These are phyloP conservation scores for Saccharomyces eubayanus DNA, from an alignment of 805 yeast species.

Conservation along the genomic window DNA sequence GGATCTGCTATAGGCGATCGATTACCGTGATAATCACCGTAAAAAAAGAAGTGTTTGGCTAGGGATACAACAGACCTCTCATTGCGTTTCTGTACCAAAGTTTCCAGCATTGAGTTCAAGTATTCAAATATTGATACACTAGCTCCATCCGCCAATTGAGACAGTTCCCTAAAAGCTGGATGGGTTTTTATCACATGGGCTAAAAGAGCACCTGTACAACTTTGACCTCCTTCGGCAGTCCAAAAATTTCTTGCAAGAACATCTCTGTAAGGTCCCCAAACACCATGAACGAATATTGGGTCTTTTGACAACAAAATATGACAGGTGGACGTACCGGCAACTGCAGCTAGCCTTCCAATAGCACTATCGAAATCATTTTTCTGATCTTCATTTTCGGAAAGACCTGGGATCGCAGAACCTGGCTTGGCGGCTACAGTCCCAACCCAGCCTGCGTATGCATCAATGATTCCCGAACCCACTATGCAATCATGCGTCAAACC, in stretches of 20 bases:
- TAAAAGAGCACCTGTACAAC: conserved; percentile 89
- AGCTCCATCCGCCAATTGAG: conserved; percentile 57
- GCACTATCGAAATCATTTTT: conserved; percentile 47
- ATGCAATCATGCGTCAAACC: conserved; percentile 73
- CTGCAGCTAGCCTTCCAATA: conserved; percentile 87
- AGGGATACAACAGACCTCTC: conserved; percentile 69
- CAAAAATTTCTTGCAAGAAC: conserved; percentile 84
- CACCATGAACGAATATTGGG: conserved; percentile 88
- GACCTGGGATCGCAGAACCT: conserved; percentile 43
- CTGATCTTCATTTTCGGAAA: conserved; percentile 42
- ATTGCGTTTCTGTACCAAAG: conserved; percentile 46
- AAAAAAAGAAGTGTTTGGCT: conserved; percentile 80
- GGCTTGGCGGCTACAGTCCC: conserved; percentile 94
- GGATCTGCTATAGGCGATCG: conserved; percentile 97
- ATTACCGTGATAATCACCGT: conserved; percentile 95
- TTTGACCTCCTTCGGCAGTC: conserved; percentile 99
- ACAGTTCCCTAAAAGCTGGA: conserved; percentile 74
- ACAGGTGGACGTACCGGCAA: conserved; percentile 97
- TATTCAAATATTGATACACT: conserved; percentile 73
- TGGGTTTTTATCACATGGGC: conserved; percentile 83
- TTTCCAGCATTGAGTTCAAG: conserved; percentile 66
- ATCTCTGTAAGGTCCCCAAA: conserved; percentile 97
- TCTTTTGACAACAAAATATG: conserved; percentile 81
- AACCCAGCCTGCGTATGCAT: conserved; percentile 98
- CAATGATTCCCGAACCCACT: conserved; percentile 94